A percentile compares a stretch with the other conserved stretches of the same genome.
Conservation (phyloP, 306 rosid genomes). For the Quercus parvula region DNA sequence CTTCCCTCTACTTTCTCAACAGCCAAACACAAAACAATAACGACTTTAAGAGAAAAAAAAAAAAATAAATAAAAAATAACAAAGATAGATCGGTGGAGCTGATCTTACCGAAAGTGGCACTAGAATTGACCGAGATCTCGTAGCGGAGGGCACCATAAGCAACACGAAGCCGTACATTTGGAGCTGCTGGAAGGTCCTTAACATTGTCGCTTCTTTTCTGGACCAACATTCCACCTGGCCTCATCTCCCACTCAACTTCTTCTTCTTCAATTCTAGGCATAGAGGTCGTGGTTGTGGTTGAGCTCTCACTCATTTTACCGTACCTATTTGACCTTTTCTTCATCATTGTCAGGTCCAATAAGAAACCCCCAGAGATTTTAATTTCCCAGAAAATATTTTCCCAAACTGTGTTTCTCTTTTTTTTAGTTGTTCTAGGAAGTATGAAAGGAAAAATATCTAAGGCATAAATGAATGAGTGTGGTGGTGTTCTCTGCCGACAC, state of each 20-base stretch:
- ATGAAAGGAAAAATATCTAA: slow-evolving; percentile 18
- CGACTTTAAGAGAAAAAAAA: neutral
- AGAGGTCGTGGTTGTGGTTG: slow-evolving; percentile 9
- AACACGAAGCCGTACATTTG: slow-evolving; percentile 50
- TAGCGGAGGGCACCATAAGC: slow-evolving; percentile 57
- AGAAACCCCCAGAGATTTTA: neutral
- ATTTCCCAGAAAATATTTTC: slow-evolving; percentile 12
- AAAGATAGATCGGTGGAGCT: neutral
- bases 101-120: slow-evolving; percentile 59
- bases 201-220: slow-evolving; percentile 41
- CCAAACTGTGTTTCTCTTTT: neutral
- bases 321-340: slow-evolving; percentile 24
- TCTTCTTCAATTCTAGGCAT: slow-evolving; percentile 27
- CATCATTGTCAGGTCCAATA: slow-evolving; percentile 35
- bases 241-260: slow-evolving; percentile 62
- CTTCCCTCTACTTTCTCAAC: slow-evolving; percentile 8
- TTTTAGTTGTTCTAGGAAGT: slow-evolving; percentile 12
- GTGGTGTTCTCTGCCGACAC: slow-evolving; percentile 46
- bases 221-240: slow-evolving; percentile 88
- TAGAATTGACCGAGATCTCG: slow-evolving; percentile 60
- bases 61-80: neutral
- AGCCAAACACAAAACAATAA: slow-evolving; percentile 13
- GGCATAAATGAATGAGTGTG: neutral
- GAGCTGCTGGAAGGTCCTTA: slow-evolving; percentile 18
- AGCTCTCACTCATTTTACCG: slow-evolving; percentile 18